Evolutionary conservation across 345 rosid genomes (phyloP), one percentile per base, ranked within the genome.

Genomic region (Pistacia vera): DNA sequence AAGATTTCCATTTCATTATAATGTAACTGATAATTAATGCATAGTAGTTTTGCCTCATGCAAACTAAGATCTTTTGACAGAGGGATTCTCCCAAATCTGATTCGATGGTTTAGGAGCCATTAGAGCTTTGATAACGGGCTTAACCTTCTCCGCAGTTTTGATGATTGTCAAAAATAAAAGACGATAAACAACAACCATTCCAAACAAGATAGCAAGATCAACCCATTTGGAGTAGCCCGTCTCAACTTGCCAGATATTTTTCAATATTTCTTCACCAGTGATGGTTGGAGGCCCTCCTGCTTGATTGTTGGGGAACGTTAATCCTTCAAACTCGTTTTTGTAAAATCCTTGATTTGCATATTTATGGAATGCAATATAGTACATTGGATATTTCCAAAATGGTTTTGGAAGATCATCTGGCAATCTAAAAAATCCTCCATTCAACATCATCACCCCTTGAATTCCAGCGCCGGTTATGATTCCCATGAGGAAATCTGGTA

Each of bases 401-500:
- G 85, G 87, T 44, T 83, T 83, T 0, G 91, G 90, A 30, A 86
- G 80, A 55, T 83, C 90, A 0, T 83, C 25, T 0, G 87, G 88
- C 44, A 81, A 68, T 8, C 92, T 75, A 36, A 83, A 88, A 52
- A 86, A 88, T 0, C 88, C 91, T 25, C 88, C 89, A 14, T 68
- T 65, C 8, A 89, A 35, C 75, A 89, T 81, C 89, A 88, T 86
- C 66, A 88, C 75, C 0, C 88, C 90, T 66, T 83, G 90, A 35
- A 87, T 85, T 55, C 89, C 89, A 1, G 88, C 90, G 0, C 93
- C 88, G 0, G 86, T 81, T 9, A 89, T 84, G 20, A 89, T 84
- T 12, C 91, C 88, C 91, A 87, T 87, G 20, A 89, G 78, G 73
- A 85, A 89, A 75, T 87, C 80, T 0, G 90, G 90, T 14, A 85